A percentile compares a stretch with the other conserved stretches of the same genome.
Evolutionary conservation across 345 rosid genomes (phyloP).

Genomic region (Heritiera littoralis): DNA sequence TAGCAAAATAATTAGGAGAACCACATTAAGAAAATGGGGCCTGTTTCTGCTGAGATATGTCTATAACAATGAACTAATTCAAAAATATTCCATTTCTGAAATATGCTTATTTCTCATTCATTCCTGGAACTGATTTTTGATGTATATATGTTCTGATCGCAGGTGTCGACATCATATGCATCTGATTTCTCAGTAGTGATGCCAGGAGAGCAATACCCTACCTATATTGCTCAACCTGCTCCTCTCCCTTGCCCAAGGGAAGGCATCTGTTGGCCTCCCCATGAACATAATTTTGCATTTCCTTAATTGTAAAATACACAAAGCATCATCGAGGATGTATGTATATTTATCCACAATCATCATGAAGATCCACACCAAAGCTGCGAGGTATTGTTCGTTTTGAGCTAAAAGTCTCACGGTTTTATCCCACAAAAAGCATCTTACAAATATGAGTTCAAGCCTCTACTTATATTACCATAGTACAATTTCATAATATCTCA

Average conservation of each 20-base stretch:
- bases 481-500: too few relatives aligned
- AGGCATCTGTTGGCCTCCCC: slow-evolving; percentile 62
- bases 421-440: too few relatives aligned
- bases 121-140: background rate
- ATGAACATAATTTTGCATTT: slow-evolving; percentile 40
- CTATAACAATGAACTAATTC: too few relatives aligned
- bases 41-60: too few relatives aligned
- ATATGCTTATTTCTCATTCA: background rate
- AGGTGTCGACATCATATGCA: slow-evolving; percentile 46
- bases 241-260: slow-evolving; percentile 91
- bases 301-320: slow-evolving; percentile 20
- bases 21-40: too few relatives aligned
- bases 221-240: slow-evolving; percentile 81
- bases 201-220: slow-evolving; percentile 81
- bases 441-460: too few relatives aligned
- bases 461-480: too few relatives aligned
- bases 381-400: too few relatives aligned
- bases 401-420: too few relatives aligned
- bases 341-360: slow-evolving; percentile 8
- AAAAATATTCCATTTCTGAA: background rate
- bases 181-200: slow-evolving; percentile 78
- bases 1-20: too few relatives aligned
- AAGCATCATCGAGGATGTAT: slow-evolving; percentile 13
- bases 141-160: slow-evolving; percentile 15
- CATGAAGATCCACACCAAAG: too few relatives aligned